Evolutionary conservation across 208 protist genomes (phyloP).

Genomic region (Kentomonas sorsogonicus): DNA sequence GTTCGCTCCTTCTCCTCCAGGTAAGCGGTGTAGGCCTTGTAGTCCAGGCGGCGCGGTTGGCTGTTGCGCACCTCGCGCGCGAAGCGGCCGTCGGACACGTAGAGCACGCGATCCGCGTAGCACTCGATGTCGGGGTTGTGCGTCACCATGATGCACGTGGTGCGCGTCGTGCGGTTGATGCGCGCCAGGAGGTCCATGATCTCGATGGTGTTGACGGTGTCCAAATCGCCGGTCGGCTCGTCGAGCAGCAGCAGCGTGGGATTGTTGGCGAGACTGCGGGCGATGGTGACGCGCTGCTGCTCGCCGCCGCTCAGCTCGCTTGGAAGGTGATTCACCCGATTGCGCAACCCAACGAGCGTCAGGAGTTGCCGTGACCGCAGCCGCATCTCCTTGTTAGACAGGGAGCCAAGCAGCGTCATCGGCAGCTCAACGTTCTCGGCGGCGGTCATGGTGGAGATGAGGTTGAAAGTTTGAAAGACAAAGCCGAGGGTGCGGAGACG

Average conservation of each 20-base stretch:
- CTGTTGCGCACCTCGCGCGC: slow-evolving; percentile 86
- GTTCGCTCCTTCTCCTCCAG: slow-evolving; percentile 45
- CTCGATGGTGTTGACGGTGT: slow-evolving; percentile 94
- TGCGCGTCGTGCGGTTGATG: slow-evolving; percentile 89
- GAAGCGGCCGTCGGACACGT: slow-evolving; percentile 92
- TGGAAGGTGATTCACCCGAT: slow-evolving; percentile 93
- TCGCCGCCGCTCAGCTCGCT: slow-evolving; percentile 96
- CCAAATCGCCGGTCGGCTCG: slow-evolving; percentile 95
- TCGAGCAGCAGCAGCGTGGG: slow-evolving; percentile 95
- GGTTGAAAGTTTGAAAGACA: slow-evolving; percentile 98
- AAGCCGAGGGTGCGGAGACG: slow-evolving; percentile 92
- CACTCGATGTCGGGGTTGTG: slow-evolving; percentile 97
- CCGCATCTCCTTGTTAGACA: slow-evolving; percentile 67
- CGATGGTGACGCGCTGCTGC: slow-evolving; percentile 94
- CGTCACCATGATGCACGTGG: slow-evolving; percentile 96
- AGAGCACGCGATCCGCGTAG: slow-evolving; percentile 96
- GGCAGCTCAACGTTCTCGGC: slow-evolving; percentile 97
- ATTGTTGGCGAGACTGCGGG: slow-evolving; percentile 92
- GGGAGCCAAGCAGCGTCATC: slow-evolving; percentile 92
- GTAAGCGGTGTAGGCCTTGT: slow-evolving; percentile 73
- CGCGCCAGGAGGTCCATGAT: slow-evolving; percentile 96
- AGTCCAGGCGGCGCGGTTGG: slow-evolving; percentile 66
- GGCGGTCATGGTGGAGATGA: slow-evolving; percentile 95
- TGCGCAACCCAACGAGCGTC: slow-evolving; percentile 91
- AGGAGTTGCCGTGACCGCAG: slow-evolving; percentile 87